Evolutionary conservation across 2,329 filamentous ascomycete species (phyloP).

Genomic region (Rasamsonia emersonii): DNA sequence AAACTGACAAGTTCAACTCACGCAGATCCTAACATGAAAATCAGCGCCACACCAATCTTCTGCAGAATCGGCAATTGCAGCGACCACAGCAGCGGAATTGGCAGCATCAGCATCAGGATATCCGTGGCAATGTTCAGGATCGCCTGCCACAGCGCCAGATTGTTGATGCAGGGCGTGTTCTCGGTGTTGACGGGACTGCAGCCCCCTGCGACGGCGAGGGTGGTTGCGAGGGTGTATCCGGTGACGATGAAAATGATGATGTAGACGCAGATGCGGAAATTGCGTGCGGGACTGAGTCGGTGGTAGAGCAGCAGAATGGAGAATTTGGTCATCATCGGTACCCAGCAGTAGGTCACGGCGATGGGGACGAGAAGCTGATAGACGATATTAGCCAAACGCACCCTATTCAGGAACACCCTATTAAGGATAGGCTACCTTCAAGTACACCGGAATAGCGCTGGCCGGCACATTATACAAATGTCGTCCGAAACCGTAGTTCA

Average conservation of each 20-base stretch:
- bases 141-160: slow-evolving; percentile 1
- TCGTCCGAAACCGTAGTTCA: slow-evolving; percentile 1
- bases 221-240: slow-evolving; percentile 2
- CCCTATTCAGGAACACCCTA: no score
- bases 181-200: not conserved
- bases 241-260: slow-evolving; percentile 1
- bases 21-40: slow-evolving; percentile 25
- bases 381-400: no score
- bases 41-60: slow-evolving; percentile 30
- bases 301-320: not conserved
- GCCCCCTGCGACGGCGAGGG: not conserved
- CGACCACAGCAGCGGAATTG: slow-evolving; percentile 33
- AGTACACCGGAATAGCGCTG: not conserved
- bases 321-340: not conserved
- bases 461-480: slow-evolving; percentile 1
- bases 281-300: not conserved
- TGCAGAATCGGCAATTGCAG: slow-evolving; percentile 36
- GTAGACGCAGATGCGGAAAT: not conserved
- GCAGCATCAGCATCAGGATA: slow-evolving; percentile 35
- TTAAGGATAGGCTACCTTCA: not conserved
- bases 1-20: not conserved
- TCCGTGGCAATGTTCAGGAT: slow-evolving; percentile 24
- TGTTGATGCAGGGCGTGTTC: slow-evolving; percentile 2
- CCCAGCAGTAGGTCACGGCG: not conserved
- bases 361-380: not conserved